Percentiles rank a stretch among this genome's conserved stretches.
Conservation (phyloP, 306 rosid species). For the Betula pendula region DNA sequence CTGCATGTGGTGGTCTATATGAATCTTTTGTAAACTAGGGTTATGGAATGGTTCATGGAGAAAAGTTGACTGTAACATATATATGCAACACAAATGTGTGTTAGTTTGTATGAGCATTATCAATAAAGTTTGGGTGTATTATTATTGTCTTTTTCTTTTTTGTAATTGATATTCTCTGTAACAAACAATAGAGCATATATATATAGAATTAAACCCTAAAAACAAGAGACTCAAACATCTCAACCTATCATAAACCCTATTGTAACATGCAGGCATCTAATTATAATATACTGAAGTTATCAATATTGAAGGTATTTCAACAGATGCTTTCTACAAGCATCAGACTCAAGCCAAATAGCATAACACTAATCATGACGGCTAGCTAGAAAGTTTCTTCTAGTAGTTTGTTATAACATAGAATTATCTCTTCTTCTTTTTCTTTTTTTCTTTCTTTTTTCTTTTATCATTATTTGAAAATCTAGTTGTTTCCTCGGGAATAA, state of each 20-base stretch:
- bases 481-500: background rate
- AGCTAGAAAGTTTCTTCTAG: too few species aligned
- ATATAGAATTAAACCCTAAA: background rate
- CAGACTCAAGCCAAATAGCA: background rate
- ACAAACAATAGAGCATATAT: background rate
- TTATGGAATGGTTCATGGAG: background rate
- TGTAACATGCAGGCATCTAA: too few species aligned
- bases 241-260: background rate
- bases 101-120: background rate
- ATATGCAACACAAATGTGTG: background rate
- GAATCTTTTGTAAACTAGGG: conserved; percentile 5
- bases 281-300: background rate
- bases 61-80: background rate
- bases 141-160: background rate
- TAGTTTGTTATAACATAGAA: too few species aligned
- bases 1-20: background rate
- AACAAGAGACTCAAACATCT: background rate
- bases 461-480: background rate
- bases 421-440: background rate
- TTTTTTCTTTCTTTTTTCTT: background rate
- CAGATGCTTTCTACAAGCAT: too few species aligned
- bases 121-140: background rate
- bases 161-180: background rate
- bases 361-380: background rate
- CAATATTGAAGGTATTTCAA: background rate